Evolutionary conservation across 257 asterid genomes (phyloP).

Genomic region (Echites panduratus): DNA sequence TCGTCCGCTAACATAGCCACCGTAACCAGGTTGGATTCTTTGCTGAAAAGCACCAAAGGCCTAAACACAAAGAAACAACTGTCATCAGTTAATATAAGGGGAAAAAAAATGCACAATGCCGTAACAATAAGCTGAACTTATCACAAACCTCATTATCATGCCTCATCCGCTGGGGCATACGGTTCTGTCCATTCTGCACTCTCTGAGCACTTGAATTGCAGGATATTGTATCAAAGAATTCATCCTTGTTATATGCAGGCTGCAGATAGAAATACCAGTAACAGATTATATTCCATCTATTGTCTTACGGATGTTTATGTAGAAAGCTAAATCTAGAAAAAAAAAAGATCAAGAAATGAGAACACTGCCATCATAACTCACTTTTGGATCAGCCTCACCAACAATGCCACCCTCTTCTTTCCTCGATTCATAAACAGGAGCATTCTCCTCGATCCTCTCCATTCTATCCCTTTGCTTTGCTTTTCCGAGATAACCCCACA

Average conservation of each 20-base stretch:
- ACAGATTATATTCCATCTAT: not conserved
- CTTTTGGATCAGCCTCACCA: conserved; percentile 41
- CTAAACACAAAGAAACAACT: conserved; percentile 20
- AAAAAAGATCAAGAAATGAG: not conserved
- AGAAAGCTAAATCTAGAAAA: no score
- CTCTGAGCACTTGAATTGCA: conserved; percentile 50
- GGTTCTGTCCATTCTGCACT: conserved; percentile 46
- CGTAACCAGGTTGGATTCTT: conserved; percentile 34
- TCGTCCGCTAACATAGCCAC: conserved; percentile 41
- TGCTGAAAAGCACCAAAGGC: conserved; percentile 53
- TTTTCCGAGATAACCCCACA: conserved; percentile 74
- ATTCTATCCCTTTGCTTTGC: conserved; percentile 37
- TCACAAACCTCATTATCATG: conserved; percentile 50
- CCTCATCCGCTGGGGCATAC: conserved; percentile 38
- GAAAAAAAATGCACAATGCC: not conserved
- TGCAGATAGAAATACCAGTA: conserved; percentile 24
- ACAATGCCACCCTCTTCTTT: conserved; percentile 29
- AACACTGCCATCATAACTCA: conserved; percentile 15
- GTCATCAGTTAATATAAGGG: not conserved
- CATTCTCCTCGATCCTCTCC: conserved; percentile 30
- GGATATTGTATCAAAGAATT: conserved; percentile 72
- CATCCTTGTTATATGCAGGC: conserved; percentile 79
- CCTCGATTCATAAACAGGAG: conserved; percentile 22
- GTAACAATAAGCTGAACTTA: not conserved
- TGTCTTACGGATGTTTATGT: not conserved